Percentiles rank a stretch among this genome's conserved stretches.
Evolutionary conservation across 352 stramenopile genomes (phyloP).

Genomic region (Phytophthora tentaculata): DNA sequence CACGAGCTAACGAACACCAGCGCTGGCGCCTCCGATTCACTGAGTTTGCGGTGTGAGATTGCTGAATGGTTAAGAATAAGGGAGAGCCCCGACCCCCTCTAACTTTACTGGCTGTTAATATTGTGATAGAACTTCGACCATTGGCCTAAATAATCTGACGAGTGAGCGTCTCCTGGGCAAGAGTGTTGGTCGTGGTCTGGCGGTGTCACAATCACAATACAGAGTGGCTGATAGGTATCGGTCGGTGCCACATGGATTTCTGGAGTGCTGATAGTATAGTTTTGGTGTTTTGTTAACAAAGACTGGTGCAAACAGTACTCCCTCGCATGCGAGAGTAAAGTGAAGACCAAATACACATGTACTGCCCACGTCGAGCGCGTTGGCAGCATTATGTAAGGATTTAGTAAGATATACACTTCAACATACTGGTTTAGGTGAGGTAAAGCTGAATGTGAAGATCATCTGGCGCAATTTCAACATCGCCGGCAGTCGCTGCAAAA

Average conservation of each 20-base stretch:
- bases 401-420: slow-evolving; percentile 10
- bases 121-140: not conserved
- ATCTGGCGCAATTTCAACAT: slow-evolving; percentile 22
- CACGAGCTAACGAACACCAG: too few species aligned
- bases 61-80: not conserved
- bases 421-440: slow-evolving; percentile 12
- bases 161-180: not conserved
- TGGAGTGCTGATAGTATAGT: not conserved
- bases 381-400: slow-evolving; percentile 17
- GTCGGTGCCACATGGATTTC: not conserved
- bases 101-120: not conserved
- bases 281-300: not conserved
- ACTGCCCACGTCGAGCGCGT: slow-evolving; percentile 22
- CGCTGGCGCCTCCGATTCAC: too few species aligned
- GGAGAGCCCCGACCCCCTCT: not conserved
- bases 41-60: not conserved
- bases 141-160: not conserved
- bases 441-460: slow-evolving; percentile 28
- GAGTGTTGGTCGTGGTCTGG: not conserved
- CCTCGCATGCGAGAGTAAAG: not conserved
- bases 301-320: slow-evolving; percentile 1
- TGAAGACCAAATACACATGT: too few species aligned
- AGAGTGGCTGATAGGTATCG: not conserved
- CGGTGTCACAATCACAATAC: not conserved
- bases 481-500: slow-evolving; percentile 8